Conservation (phyloP, 2,329 filamentous ascomycete genomes). For the Neodidymelliopsis sp. region DNA sequence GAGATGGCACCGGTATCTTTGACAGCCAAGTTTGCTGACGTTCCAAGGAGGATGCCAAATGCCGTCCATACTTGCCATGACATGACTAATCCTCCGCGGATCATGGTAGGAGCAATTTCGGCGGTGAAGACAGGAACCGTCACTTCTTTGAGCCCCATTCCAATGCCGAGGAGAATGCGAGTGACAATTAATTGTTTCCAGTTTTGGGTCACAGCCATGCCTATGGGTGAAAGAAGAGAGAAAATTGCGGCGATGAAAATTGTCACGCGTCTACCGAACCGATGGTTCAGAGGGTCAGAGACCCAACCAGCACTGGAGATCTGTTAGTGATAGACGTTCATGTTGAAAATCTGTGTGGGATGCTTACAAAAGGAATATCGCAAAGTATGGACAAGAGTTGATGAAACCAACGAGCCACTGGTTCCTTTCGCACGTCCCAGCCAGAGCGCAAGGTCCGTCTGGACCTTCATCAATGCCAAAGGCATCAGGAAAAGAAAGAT, state of each 20-base stretch:
- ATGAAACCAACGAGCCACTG: constrained; percentile 45
- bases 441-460: constrained; percentile 36
- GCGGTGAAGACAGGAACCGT: constrained; percentile 57
- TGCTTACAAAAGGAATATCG: constrained; percentile 42
- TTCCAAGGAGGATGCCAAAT: constrained; percentile 57
- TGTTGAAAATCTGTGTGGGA: constrained; percentile 3
- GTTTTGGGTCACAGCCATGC: constrained; percentile 44
- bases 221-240: constrained; percentile 46
- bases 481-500: constrained; percentile 63
- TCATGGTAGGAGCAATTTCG: constrained; percentile 57
- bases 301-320: constrained; percentile 36
- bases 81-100: constrained; percentile 59
- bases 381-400: constrained; percentile 42
- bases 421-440: constrained; percentile 40
- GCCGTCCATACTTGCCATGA: constrained; percentile 55
- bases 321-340: neutral
- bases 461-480: constrained; percentile 35
- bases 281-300: constrained; percentile 41
- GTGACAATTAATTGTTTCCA: constrained; percentile 52
- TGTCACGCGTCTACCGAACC: constrained; percentile 42
- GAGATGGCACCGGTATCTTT: constrained; percentile 45
- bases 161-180: constrained; percentile 49
- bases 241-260: constrained; percentile 47
- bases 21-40: constrained; percentile 51
- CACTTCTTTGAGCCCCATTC: constrained; percentile 56